Conservation (phyloP, 768 basidiomycete species). For the Amanita inopinata region DNA sequence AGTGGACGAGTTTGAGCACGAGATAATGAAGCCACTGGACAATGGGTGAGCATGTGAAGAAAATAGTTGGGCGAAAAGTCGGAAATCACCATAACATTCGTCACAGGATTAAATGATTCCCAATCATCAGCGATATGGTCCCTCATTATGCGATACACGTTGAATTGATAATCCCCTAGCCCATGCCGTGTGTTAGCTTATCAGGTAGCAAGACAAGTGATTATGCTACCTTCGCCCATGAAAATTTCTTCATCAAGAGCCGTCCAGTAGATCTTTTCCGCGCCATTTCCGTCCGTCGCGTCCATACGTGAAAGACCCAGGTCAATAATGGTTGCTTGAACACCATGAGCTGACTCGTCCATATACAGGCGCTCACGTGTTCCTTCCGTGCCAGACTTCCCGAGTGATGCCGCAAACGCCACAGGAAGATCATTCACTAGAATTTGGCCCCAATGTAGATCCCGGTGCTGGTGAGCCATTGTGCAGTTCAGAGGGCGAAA, state of each 20-base stretch:
- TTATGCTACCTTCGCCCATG: slow-evolving; percentile 68
- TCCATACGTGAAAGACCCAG: slow-evolving; percentile 87
- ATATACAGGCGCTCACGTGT: slow-evolving; percentile 30
- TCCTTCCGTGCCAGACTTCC: slow-evolving; percentile 25
- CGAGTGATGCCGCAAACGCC: slow-evolving; percentile 19
- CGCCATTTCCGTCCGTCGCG: slow-evolving; percentile 36
- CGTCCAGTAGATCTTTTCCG: slow-evolving; percentile 56
- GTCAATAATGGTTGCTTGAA: slow-evolving; percentile 85
- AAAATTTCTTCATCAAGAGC: slow-evolving; percentile 85
- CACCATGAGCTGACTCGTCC: slow-evolving; percentile 59
- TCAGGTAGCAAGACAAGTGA: not conserved
- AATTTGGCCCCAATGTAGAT: slow-evolving; percentile 98
- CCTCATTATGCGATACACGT: slow-evolving; percentile 87
- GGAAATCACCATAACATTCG: slow-evolving; percentile 78
- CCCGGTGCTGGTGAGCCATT: slow-evolving; percentile 68
- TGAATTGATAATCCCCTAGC: slow-evolving; percentile 86
- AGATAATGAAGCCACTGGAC: slow-evolving; percentile 89
- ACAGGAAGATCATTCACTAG: slow-evolving; percentile 53
- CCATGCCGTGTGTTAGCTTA: slow-evolving; percentile 7
- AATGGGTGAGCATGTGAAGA: slow-evolving; percentile 9
- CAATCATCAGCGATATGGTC: slow-evolving; percentile 51
- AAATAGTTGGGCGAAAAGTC: not conserved
- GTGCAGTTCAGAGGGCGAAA: not conserved
- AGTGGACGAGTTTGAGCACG: slow-evolving; percentile 55
- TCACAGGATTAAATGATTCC: slow-evolving; percentile 70